Evolutionary conservation across 257 asterid species (phyloP).

Genomic region (Nicotiana obtusifolia): DNA sequence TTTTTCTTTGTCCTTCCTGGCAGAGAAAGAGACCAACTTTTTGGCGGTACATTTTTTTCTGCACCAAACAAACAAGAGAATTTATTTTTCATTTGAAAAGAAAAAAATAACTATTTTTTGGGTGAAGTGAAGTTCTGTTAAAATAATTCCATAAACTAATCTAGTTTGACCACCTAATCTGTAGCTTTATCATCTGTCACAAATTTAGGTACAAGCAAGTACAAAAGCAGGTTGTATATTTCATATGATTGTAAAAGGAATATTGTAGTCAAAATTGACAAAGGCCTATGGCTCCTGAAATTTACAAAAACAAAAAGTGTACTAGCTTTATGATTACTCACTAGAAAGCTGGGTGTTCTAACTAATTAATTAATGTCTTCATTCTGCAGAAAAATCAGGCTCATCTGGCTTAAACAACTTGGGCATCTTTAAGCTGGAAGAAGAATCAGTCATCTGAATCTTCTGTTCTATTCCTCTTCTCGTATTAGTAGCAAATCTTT

Average conservation of each 20-base stretch:
- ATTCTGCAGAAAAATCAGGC: slow-evolving; percentile 68
- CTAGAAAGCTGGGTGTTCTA: slow-evolving; percentile 7
- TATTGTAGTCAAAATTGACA: not conserved
- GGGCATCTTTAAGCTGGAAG: slow-evolving; percentile 82
- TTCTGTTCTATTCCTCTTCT: slow-evolving; percentile 49
- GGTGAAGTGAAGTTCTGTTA: not conserved
- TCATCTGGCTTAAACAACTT: slow-evolving; percentile 76
- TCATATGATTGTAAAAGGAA: not conserved
- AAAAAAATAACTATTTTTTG: not conserved
- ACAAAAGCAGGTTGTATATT: not conserved
- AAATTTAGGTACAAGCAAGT: not conserved
- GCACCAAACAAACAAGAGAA: not conserved
- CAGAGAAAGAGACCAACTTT: too few relatives aligned
- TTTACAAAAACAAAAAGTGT: slow-evolving; percentile 13
- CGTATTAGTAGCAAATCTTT: slow-evolving; percentile 69
- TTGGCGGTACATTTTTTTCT: too few relatives aligned
- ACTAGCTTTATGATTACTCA: slow-evolving; percentile 22
- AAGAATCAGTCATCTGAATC: slow-evolving; percentile 32
- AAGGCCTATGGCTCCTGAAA: slow-evolving; percentile 20
- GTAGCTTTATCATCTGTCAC: not conserved
- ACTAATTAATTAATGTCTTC: slow-evolving; percentile 3
- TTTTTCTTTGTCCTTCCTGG: too few relatives aligned
- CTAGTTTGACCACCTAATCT: not conserved
- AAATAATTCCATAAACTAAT: not conserved
- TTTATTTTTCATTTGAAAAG: too few relatives aligned